These are phyloP conservation scores for Plasmodium vinckei DNA, from an alignment of 169 alveolate genomes.

Conservation along the genomic window DNA sequence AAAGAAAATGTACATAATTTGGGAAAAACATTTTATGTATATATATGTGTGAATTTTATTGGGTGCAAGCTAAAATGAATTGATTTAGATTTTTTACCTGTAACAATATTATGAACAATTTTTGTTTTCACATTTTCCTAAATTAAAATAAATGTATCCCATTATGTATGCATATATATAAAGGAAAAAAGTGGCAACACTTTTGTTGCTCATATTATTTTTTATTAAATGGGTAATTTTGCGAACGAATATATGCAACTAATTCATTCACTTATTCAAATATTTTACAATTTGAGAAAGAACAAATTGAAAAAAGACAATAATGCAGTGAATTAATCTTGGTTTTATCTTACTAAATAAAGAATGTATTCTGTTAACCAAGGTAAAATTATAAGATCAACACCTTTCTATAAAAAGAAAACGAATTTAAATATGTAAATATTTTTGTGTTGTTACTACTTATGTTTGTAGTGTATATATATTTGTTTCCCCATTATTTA, in stretches of 20 bases:
- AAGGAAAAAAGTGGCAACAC: not conserved
- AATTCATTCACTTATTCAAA: too few relatives aligned
- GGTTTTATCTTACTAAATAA: constrained; percentile 21
- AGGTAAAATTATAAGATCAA: constrained; percentile 31
- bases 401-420: constrained; percentile 20
- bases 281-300: too few relatives aligned
- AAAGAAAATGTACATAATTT: not conserved
- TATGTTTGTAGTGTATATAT: not conserved
- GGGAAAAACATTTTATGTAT: too few relatives aligned
- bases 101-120: constrained; percentile 24
- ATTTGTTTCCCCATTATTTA: not conserved
- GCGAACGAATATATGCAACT: too few relatives aligned
- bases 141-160: not conserved
- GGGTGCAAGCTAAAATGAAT: too few relatives aligned
- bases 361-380: constrained; percentile 37
- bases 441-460: not conserved
- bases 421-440: not conserved
- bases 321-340: not conserved
- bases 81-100: constrained; percentile 21
- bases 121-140: constrained; percentile 46
- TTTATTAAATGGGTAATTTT: too few relatives aligned
- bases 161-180: constrained; percentile 7
- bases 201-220: too few relatives aligned
- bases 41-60: too few relatives aligned
- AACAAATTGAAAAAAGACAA: too few relatives aligned